These are phyloP conservation scores for Sanghuangporus baumii DNA, from an alignment of 1,284 basidiomycete species.

Conservation along the genomic window DNA sequence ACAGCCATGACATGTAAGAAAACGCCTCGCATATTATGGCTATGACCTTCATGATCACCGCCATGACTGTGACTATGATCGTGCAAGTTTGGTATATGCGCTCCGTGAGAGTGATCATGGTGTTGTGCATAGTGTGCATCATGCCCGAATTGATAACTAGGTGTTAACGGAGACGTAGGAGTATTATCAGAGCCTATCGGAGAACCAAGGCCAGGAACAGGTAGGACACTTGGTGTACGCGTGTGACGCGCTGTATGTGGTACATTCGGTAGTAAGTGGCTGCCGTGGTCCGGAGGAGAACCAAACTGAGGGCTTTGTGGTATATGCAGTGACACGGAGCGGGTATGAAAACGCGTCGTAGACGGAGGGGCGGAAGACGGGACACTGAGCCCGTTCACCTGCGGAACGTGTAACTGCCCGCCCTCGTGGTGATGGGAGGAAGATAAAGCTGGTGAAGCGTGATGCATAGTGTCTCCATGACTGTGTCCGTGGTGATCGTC, in stretches of 20 bases:
- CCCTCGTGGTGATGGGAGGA: neutral
- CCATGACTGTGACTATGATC: conserved; percentile 45
- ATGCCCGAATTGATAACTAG: conserved; percentile 53
- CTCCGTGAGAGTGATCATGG: conserved; percentile 35
- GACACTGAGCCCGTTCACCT: neutral
- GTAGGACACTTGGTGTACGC: conserved; percentile 12
- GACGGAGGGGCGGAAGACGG: conserved; percentile 12
- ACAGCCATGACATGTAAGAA: conserved; percentile 92
- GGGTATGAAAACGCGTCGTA: conserved; percentile 13
- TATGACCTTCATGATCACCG: conserved; percentile 73
- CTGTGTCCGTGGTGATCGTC: conserved; percentile 6
- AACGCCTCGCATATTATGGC: conserved; percentile 99
- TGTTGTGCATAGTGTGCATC: conserved; percentile 55
- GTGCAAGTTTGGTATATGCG: conserved; percentile 48
- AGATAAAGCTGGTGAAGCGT: conserved; percentile 5
- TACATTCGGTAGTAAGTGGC: neutral
- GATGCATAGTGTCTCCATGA: neutral
- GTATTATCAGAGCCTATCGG: conserved; percentile 5
- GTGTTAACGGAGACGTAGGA: conserved; percentile 45
- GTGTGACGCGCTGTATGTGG: neutral
- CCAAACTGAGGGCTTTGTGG: neutral
- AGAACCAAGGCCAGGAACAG: conserved; percentile 5
- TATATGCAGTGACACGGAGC: conserved; percentile 17
- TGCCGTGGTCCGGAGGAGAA: neutral
- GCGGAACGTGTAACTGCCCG: neutral